Base-by-base conservation (phyloP, 2,329 filamentous ascomycete species). In the Calycina herbarum region DNA sequence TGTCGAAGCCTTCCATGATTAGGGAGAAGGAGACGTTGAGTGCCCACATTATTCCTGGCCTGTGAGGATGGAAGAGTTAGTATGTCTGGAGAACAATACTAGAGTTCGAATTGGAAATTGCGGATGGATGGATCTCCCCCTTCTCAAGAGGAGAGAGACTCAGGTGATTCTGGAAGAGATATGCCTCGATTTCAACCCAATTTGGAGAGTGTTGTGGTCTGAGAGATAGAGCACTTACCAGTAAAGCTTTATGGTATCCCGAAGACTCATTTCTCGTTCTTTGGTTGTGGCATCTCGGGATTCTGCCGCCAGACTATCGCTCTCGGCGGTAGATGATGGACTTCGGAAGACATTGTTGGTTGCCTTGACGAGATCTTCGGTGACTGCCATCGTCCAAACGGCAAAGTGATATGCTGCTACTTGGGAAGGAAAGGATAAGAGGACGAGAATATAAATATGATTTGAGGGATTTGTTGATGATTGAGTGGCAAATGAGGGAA, bases 1-100 rank as follows among this genome's bases (percentile, higher is more conserved):
- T 72, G 65, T 79, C 77, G 61, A 78, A 80, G 6, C 78, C 78
- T 69, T 79, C 77, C 78, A 80, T 80, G 58, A 80, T 70, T 15
- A 57, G 29, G 17, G 56, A 54, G 24, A 54, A 54, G 11, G 48
- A 54, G 20, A 54, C 48, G 24, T 54, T 54, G 11, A 54, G 48
- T 7, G 20, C 48, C 48, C 48, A 54, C 27, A 27, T 8, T 20
- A 54, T 24, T 24, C 48, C 48, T 27, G 48, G 48, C 48, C 48
- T 54, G 20, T 51, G 8, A 10, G 3, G 20, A 11, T 11, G 24
- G 10, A 1, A n/a, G n/a, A 27, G 20, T 54, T 54, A 54, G 48
- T 13, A 54, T 13, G 11, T 5, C 6, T 54, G 4, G n/a, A 51
- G 10, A 51, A 3, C 10, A 3, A 4, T 51, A 11, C 45, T 54